Evolutionary conservation across 2,329 filamentous ascomycete species (phyloP).

Genomic region (Botrytis hyacinthi): DNA sequence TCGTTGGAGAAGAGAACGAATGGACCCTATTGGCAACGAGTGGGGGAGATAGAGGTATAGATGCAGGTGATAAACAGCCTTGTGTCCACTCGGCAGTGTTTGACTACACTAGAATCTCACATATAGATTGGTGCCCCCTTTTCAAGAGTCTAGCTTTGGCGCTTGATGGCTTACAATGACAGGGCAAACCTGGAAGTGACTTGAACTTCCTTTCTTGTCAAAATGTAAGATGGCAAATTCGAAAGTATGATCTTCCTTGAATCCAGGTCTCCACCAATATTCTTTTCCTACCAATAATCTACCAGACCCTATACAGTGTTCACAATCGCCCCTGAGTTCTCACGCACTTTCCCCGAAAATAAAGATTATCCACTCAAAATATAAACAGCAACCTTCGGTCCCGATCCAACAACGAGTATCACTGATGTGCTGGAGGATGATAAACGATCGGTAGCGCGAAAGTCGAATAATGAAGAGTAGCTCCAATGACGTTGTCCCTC

Average conservation of each 20-base stretch:
- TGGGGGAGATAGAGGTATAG: conserved; percentile 32
- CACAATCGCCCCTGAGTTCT: background rate
- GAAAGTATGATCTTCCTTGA: background rate
- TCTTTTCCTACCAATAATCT: conserved; percentile 1
- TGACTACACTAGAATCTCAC: conserved; percentile 25
- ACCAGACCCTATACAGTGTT: background rate
- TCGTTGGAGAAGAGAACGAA: conserved; percentile 16
- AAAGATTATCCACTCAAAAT: background rate
- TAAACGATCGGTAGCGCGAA: background rate
- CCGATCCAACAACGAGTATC: background rate
- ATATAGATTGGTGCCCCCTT: conserved; percentile 30
- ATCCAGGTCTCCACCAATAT: conserved; percentile 9
- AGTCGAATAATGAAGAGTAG: background rate
- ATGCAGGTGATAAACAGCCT: conserved; percentile 32
- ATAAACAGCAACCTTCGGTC: background rate
- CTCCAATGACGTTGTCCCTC: background rate
- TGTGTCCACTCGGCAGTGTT: conserved; percentile 32
- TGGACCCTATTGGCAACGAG: conserved; percentile 24
- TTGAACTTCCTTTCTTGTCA: conserved; percentile 3
- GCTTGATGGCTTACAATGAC: conserved; percentile 26
- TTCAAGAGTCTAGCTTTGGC: conserved; percentile 24
- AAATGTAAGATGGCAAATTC: background rate
- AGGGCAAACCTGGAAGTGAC: conserved; percentile 14
- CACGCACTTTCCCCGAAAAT: background rate
- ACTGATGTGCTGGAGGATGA: background rate